These are phyloP conservation scores for Gomphus bonarii DNA, from an alignment of 1,284 basidiomycete genomes.

Conservation along the genomic window DNA sequence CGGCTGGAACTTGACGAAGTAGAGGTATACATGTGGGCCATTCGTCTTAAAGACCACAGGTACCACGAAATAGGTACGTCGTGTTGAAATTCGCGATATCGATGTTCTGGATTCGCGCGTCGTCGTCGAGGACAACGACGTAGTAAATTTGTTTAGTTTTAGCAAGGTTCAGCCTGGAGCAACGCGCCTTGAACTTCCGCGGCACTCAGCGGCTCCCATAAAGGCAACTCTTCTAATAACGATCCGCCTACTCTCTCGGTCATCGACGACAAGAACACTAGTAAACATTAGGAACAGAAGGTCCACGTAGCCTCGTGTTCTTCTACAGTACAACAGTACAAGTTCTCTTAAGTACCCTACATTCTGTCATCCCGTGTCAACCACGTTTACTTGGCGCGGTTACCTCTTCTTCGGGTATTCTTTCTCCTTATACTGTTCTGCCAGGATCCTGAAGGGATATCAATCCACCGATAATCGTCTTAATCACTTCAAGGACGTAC, in stretches of 20 bases:
- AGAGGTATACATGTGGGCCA: conserved; percentile 6
- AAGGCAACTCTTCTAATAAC: background rate
- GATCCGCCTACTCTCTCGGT: background rate
- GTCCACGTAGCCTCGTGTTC: conserved; percentile 1
- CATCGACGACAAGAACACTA: background rate
- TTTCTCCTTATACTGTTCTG: conserved; percentile 9
- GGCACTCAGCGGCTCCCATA: background rate
- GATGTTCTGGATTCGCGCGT: conserved; percentile 5
- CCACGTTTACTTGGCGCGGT: background rate
- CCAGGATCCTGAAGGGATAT: background rate
- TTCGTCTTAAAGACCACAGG: conserved; percentile 7
- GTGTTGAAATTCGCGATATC: conserved; percentile 5
- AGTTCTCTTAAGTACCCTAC: background rate
- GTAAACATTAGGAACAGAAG: background rate
- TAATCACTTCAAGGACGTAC: conserved; percentile 29
- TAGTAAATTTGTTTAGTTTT: conserved; percentile 2
- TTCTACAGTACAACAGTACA: background rate
- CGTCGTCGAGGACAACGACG: background rate
- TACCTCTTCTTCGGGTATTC: conserved; percentile 12
- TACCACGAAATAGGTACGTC: conserved; percentile 4
- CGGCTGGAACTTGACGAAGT: background rate
- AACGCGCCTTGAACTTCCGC: conserved; percentile 12
- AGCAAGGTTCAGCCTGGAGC: background rate
- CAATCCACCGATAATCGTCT: background rate
- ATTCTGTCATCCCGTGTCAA: background rate